Conservation (phyloP, 257 asterid genomes). For the Penstemon newberryi region DNA sequence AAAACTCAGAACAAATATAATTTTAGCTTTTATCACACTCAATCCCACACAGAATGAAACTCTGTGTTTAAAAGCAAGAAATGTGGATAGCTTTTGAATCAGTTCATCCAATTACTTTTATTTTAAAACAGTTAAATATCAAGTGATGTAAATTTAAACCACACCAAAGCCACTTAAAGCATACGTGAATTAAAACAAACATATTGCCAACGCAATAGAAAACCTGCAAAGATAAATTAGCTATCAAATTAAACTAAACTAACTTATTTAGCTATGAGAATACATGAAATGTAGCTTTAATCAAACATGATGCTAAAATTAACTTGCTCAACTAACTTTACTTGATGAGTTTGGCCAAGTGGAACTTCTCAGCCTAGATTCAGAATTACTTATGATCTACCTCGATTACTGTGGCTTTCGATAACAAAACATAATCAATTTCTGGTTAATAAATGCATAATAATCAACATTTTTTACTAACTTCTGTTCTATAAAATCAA, state of each 20-base stretch:
- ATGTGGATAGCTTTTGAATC: too few species aligned
- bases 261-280: neutral
- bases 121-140: neutral
- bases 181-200: neutral
- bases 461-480: too few species aligned
- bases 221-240: neutral
- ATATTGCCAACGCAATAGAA: neutral
- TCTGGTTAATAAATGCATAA: too few species aligned
- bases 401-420: too few species aligned
- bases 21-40: neutral
- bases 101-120: neutral
- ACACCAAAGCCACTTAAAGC: neutral
- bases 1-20: neutral
- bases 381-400: too few species aligned
- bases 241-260: too few species aligned
- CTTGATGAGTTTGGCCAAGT: too few species aligned
- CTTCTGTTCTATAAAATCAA: too few species aligned
- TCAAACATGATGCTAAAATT: neutral
- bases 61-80: neutral
- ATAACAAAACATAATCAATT: too few species aligned
- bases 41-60: neutral
- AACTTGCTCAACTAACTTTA: too few species aligned
- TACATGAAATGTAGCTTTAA: neutral
- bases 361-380: too few species aligned
- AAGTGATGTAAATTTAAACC: neutral